phyloP scores from a whole-genome alignment of 2,329 filamentous ascomycete species.

The Colletotrichum lindemuthianum region DNA sequence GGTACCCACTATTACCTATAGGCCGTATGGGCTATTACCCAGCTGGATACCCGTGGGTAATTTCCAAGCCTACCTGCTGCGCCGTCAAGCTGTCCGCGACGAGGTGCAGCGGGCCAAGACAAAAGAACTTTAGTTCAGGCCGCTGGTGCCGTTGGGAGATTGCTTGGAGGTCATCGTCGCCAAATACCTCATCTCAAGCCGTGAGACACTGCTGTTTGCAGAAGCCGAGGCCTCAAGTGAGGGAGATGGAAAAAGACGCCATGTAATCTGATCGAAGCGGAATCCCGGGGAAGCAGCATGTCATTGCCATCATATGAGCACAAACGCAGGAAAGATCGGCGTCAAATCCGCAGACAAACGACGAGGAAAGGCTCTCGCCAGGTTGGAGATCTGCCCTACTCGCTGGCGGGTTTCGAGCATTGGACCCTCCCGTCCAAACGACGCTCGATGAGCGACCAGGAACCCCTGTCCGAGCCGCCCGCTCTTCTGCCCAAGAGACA shows the following conservation, averaged over 20 bases:
- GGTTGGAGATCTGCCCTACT: constrained; percentile 7
- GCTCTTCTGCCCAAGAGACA: not conserved
- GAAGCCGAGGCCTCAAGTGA: too few species aligned
- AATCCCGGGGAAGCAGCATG: not conserved
- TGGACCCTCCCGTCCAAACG: constrained; percentile 9
- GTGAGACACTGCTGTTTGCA: too few species aligned
- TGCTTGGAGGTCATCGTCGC: not conserved
- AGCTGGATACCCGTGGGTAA: too few species aligned
- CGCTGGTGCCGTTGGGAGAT: constrained; percentile 27
- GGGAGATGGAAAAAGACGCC: too few species aligned
- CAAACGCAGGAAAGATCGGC: constrained; percentile 17
- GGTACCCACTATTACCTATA: too few species aligned
- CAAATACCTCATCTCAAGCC: too few species aligned
- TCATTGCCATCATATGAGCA: constrained; percentile 5
- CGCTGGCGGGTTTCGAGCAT: not conserved
- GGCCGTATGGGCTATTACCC: too few species aligned
- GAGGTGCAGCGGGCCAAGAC: constrained; percentile 9
- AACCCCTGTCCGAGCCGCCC: not conserved
- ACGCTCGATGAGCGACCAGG: not conserved
- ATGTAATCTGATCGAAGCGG: not conserved
- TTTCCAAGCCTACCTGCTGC: too few species aligned
- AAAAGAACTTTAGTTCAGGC: not conserved
- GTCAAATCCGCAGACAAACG: not conserved
- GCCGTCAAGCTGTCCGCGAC: constrained; percentile 12
- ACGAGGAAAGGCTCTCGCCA: not conserved